Percentiles rank a stretch among this genome's conserved stretches.
phyloP scores from a whole-genome alignment of 495 filamentous ascomycete species.

The Neurospora sp. region DNA sequence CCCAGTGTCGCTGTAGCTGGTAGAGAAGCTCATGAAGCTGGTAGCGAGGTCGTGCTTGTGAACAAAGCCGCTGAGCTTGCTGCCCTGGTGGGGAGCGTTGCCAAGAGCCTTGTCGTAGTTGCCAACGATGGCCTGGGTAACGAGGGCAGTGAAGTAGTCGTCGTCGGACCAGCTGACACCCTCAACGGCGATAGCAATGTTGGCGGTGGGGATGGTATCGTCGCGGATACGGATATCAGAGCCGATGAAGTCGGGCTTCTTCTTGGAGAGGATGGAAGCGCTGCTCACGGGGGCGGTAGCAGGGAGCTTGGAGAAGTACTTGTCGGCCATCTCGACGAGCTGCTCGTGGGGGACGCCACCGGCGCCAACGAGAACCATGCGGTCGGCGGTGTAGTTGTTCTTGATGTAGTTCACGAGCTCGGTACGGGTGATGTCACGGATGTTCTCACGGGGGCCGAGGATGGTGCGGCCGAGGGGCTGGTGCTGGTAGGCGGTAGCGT shows the following conservation, averaged over 20 bases:
- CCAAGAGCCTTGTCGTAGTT: conserved; percentile 99
- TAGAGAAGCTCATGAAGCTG: conserved; percentile 99
- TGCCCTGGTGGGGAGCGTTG: conserved; percentile 88
- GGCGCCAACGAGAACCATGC: conserved; percentile 96
- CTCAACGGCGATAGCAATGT: conserved; percentile 98
- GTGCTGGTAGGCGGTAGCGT: conserved; percentile 92
- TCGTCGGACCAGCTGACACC: conserved; percentile 99
- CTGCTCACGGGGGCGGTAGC: conserved; percentile 60
- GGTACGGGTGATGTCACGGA: conserved; percentile 81
- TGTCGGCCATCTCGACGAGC: conserved; percentile 90
- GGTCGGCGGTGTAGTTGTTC: conserved; percentile 97
- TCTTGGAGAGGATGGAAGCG: conserved; percentile 67
- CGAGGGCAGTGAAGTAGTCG: conserved; percentile 96
- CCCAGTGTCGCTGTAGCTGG: conserved; percentile 98
- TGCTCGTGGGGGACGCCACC: conserved; percentile 89
- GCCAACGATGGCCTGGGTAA: conserved; percentile 96
- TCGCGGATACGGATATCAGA: conserved; percentile 92
- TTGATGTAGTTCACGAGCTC: conserved; percentile 95
- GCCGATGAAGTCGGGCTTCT: conserved; percentile 86
- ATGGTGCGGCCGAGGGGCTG: conserved; percentile 97
- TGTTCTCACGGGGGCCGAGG: conserved; percentile 95
- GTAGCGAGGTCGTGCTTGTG: conserved; percentile 91
- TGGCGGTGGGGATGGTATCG: conserved; percentile 88
- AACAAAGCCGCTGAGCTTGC: conserved; percentile 91
- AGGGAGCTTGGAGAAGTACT: conserved; percentile 75